A percentile compares a stretch with the other conserved stretches of the same genome.
These are phyloP conservation scores for Vanrija sp. DNA, from an alignment of 1,284 basidiomycete species.

Conservation along the genomic window DNA sequence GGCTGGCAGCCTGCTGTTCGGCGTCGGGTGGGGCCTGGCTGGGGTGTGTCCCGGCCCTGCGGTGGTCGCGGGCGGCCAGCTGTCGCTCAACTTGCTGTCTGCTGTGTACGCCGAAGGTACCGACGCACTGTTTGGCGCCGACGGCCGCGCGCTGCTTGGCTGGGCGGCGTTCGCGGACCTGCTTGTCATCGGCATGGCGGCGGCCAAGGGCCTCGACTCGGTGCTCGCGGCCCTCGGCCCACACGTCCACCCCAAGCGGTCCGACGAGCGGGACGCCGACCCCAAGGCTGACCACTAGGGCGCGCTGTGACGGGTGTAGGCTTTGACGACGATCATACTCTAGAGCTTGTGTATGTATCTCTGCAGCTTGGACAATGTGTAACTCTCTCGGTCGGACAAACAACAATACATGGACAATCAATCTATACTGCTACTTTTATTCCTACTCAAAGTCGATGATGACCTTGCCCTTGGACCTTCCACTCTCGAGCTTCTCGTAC, in stretches of 20 bases:
- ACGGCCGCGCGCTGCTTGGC: background rate
- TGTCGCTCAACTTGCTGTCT: background rate
- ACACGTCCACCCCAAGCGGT: too few relatives aligned
- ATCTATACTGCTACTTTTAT: background rate
- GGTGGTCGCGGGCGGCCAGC: conserved; percentile 17
- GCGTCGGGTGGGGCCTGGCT: conserved; percentile 63
- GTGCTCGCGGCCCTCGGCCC: background rate
- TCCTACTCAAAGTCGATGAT: conserved; percentile 1
- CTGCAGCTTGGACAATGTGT: too few relatives aligned
- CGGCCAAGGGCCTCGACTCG: background rate
- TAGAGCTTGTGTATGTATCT: too few relatives aligned
- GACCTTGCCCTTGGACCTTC: conserved; percentile 22
- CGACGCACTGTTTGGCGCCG: conserved; percentile 1
- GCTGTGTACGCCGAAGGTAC: background rate
- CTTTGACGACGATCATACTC: too few relatives aligned
- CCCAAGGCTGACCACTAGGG: too few relatives aligned
- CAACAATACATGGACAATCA: background rate
- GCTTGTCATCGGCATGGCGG: conserved; percentile 12
- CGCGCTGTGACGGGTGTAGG: too few relatives aligned
- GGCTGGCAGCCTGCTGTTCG: conserved; percentile 59
- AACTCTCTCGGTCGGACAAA: too few relatives aligned
- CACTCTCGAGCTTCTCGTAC: conserved; percentile 14
- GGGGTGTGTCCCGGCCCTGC: conserved; percentile 58
- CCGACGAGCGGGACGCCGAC: too few relatives aligned
- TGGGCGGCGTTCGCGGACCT: conserved; percentile 13